phyloP scores from a whole-genome alignment of 164 flowering plant species.

The Sedum album region DNA sequence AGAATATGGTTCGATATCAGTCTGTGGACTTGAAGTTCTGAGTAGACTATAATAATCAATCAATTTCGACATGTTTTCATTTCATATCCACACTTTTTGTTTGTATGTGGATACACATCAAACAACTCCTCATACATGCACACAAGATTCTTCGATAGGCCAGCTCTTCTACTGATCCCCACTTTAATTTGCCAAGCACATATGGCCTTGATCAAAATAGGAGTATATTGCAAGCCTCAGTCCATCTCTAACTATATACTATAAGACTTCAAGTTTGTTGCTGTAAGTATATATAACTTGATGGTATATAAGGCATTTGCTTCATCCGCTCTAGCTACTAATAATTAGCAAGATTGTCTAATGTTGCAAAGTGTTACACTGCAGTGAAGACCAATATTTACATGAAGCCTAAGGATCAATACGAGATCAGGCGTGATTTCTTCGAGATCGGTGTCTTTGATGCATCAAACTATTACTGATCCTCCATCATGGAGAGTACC shows the following conservation, averaged over 20 bases:
- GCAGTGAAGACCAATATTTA: background rate
- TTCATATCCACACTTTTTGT: background rate
- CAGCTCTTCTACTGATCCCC: background rate
- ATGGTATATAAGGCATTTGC: background rate
- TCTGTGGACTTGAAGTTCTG: background rate
- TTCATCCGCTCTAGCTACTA: background rate
- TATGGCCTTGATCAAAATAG: background rate
- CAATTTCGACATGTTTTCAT: background rate
- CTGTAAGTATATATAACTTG: background rate
- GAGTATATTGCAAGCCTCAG: background rate
- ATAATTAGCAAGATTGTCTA: background rate
- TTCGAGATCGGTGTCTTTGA: conserved; percentile 3
- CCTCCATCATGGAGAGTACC: background rate
- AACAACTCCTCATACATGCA: background rate
- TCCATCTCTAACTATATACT: background rate
- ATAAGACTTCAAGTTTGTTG: background rate
- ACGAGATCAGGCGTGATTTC: background rate
- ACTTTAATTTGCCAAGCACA: background rate
- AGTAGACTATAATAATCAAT: background rate
- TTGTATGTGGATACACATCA: background rate
- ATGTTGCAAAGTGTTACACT: background rate
- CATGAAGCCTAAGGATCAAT: background rate
- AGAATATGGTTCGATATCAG: background rate
- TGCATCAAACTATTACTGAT: background rate
- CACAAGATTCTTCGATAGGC: background rate